phyloP scores from a whole-genome alignment of 2,329 filamentous ascomycete species.

The Colletotrichum shisoi region DNA sequence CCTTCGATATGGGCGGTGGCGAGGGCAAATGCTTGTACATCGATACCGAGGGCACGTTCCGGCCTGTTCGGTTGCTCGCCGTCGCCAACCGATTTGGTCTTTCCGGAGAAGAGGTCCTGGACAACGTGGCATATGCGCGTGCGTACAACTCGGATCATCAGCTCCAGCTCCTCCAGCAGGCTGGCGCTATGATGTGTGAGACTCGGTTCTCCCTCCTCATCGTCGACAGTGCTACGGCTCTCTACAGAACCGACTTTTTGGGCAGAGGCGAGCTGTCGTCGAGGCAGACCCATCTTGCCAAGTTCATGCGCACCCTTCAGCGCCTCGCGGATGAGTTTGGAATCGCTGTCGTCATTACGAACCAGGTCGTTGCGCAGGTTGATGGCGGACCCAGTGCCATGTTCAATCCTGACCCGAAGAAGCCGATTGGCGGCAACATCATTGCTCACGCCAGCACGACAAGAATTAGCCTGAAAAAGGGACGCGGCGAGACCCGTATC shows the following conservation, averaged over 20 bases:
- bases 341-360: slow-evolving; percentile 97
- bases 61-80: slow-evolving; percentile 86
- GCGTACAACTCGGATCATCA: slow-evolving; percentile 99
- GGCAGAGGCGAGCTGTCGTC: slow-evolving; percentile 97
- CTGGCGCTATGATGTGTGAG: slow-evolving; percentile 98
- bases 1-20: slow-evolving; percentile 98
- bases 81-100: slow-evolving; percentile 95
- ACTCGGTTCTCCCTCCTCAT: slow-evolving; percentile 95
- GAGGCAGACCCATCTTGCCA: slow-evolving; percentile 85
- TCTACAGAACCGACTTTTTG: slow-evolving; percentile 96
- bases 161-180: slow-evolving; percentile 91
- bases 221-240: slow-evolving; percentile 92
- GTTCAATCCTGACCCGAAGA: slow-evolving; percentile 99
- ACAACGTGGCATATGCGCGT: slow-evolving; percentile 97
- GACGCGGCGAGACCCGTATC: slow-evolving; percentile 90
- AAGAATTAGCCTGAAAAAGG: slow-evolving; percentile 92
- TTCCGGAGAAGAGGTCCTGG: slow-evolving; percentile 94
- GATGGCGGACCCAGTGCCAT: slow-evolving; percentile 95
- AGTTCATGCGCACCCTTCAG: slow-evolving; percentile 86
- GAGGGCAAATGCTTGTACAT: slow-evolving; percentile 99
- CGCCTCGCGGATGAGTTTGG: slow-evolving; percentile 84
- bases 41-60: slow-evolving; percentile 96
- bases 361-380: slow-evolving; percentile 97
- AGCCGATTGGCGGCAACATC: slow-evolving; percentile 98
- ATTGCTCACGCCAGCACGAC: slow-evolving; percentile 98